Evolutionary conservation across 1,284 basidiomycete genomes (phyloP), one percentile per base, ranked within the genome.

Genomic region (Ustilago crameri): DNA sequence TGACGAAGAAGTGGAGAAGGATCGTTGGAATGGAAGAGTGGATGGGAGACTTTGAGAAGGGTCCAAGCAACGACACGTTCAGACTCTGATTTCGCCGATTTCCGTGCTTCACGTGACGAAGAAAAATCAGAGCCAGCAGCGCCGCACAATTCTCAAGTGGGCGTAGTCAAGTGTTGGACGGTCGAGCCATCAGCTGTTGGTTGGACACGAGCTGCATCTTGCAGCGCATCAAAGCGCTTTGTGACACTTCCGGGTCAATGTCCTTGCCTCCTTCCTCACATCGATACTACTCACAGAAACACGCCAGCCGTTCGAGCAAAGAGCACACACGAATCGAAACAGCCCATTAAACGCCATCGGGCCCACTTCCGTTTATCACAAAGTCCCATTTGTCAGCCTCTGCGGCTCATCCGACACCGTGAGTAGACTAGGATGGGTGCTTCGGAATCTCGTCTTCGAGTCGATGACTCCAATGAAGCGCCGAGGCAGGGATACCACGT

Each of bases 401-500:
- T 9, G 35, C 35, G 14, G 12, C 35, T 14, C 12, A 37, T 14
- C 35, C n/a, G 35, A 34, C 3, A 30, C 40, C 17, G 22, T n/a
- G 8, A 30, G 7, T 38, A 20, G 26, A 15, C 24, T 30, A 56
- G 4, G 15, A 72, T 72, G 69, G 69, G 69, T 26, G 69, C 69
- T 38, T 63, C 64, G 5, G 69, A 72, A 49, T 72, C 69, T 20
- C 34, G 66, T 40, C 57, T 63, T 15, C 60, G 65, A 2, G 57
- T 73, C 18, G 65, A 69, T 27, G 65, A 73, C 51, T 68, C 70
- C 37, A 48, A 65, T n/a, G 65, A 73, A 43, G 70, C 78, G 40
- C 64, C 83, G 52, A 50, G 74, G 62, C 51, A 75, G 42, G 83
- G 79, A 1, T 82, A 82, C 44, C 81, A 82, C 54, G 82, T 84